Percentiles rank a stretch among this genome's conserved stretches.
These are phyloP conservation scores for Monosporascus sp. DNA, from an alignment of 2,329 filamentous ascomycete genomes.

Conservation along the genomic window DNA sequence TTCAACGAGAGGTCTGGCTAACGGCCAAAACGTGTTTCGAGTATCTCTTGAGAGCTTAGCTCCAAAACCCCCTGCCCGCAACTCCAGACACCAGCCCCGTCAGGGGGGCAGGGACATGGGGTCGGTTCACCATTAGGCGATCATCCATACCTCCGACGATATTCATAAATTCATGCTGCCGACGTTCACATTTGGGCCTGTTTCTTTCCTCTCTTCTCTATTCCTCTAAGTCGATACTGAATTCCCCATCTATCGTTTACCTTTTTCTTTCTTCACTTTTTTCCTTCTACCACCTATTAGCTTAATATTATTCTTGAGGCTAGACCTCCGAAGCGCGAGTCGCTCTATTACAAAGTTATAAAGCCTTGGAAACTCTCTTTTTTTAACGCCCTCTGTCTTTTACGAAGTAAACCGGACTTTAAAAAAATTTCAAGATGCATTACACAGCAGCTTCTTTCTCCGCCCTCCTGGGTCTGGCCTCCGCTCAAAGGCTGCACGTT, in stretches of 20 bases:
- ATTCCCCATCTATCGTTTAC: slow-evolving; percentile 19
- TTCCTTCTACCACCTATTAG: slow-evolving; percentile 7
- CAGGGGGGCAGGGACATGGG: slow-evolving; percentile 16
- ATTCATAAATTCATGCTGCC: slow-evolving; percentile 39
- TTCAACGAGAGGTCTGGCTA: slow-evolving; percentile 11
- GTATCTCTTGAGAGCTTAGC: slow-evolving; percentile 15
- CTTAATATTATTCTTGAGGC: slow-evolving; percentile 33
- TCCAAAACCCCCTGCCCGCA: slow-evolving; percentile 14
- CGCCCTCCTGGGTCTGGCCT: slow-evolving; percentile 41
- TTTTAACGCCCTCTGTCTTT: slow-evolving; percentile 9
- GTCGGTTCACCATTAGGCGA: slow-evolving; percentile 29
- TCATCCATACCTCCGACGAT: slow-evolving; percentile 27
- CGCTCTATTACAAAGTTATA: slow-evolving; percentile 29
- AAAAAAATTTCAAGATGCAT: slow-evolving; percentile 42
- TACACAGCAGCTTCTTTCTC: slow-evolving; percentile 42
- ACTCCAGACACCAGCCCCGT: slow-evolving; percentile 12
- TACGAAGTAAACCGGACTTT: slow-evolving; percentile 10
- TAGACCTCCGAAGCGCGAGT: slow-evolving; percentile 48
- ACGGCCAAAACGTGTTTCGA: slow-evolving; percentile 29
- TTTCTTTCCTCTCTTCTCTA: slow-evolving; percentile 25
- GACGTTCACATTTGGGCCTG: slow-evolving; percentile 18
- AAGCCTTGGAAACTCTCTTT: slow-evolving; percentile 20
- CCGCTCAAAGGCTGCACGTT: slow-evolving; percentile 47
- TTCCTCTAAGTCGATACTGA: slow-evolving; percentile 15
- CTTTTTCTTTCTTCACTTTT: slow-evolving; percentile 19